Evolutionary conservation across 176 grass and related monocot species (phyloP), one percentile per base, ranked within the genome.

Genomic region (Juncus effusus): DNA sequence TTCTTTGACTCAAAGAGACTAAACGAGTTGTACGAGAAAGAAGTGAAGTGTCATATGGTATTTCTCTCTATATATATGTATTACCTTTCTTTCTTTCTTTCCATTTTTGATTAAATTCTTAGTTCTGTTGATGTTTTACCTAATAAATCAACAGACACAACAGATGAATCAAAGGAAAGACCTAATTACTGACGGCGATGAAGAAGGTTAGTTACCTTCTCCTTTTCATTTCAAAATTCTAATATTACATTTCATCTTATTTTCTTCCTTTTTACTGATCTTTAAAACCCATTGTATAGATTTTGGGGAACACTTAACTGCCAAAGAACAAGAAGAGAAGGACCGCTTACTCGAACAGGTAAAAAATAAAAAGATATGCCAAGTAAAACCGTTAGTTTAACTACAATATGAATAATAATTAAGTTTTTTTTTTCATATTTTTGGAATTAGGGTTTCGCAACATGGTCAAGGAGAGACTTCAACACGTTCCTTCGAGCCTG

Each of bases 391-490:
- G 13, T 41, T 42, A 51, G 51, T 56, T 57, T 10, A 57, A 38
- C 40, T 58, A 13, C 14, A 55, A 16, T 35, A 40, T 38, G 39
- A 19, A 7, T 55, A 12, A 13, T 8, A 40, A 59, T 58, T 54
- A n/a, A 38, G 38, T 13, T 47, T 84, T 64, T 42, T 7, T 68
- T 67, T 68, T 3, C 15, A 70, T 40, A 59, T 36, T 65, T 40
- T 13, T 73, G 61, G 39, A 36, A 54, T 62, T 74, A 91, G 88
- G 88, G 88, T 6, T 91, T 91, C 62, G 77, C 83, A 67, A 86
- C 88, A 72, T 91, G 88, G 88, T 80, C 88, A 14, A 84, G 77
- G 61, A 91, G 84, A 67, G 88, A 91, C 77, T 86, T 91, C 56
- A 91, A 91, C 77, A 78, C 88, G 50, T 91, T 91, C 64, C 80